Evolutionary conservation across 352 stramenopile species (phyloP), one percentile per base, ranked within the genome.

Genomic region (Pythium biforme): DNA sequence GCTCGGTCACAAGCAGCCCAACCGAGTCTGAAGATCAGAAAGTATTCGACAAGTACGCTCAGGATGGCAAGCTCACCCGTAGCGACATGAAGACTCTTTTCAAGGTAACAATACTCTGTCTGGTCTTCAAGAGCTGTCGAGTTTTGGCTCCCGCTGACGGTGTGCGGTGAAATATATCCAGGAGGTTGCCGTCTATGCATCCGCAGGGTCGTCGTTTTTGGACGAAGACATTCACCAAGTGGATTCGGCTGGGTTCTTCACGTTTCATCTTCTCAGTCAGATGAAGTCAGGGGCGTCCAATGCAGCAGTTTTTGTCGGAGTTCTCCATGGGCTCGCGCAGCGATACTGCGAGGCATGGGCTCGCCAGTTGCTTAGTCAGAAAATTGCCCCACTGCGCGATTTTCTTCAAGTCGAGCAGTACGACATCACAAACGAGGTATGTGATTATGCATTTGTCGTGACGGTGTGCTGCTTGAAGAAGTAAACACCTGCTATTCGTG

Each of bases 281-380:
- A 75, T 90, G 31, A 81, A 79, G 52, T 52, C 54, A 8, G 68
- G 65, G n/a, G 27, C 51, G 6, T 68, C 68, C 17, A 83, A 86
- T 27, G 62, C 73, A 10, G 61, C 81, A 9, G 55, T 83, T 3
- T 92, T 92, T 51, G 76, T 83, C 3, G 73, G 63, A 22, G 69
- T 87, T 17, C 61, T 94, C 1, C 65, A 77, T 39, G 62, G 68
- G 12, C 59, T 94, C 1, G 88, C 81, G 6, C 72, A 72, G 26
- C 81, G 72, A 43, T 92, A 92, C 53, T 92, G 83, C 25, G 79
- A 92, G 37, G 53, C 70, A 19, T 94, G 85, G 85, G 79, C 85
- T 54, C 61, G 65, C 11, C 72, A 72, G 10, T 57, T 90, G 22
- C 57, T 92, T 14, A 31, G 75, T 19, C 64, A 84, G 43, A 88